phyloP scores from a whole-genome alignment of 176 grass and related monocot species.

The Eragrostis curvula region DNA sequence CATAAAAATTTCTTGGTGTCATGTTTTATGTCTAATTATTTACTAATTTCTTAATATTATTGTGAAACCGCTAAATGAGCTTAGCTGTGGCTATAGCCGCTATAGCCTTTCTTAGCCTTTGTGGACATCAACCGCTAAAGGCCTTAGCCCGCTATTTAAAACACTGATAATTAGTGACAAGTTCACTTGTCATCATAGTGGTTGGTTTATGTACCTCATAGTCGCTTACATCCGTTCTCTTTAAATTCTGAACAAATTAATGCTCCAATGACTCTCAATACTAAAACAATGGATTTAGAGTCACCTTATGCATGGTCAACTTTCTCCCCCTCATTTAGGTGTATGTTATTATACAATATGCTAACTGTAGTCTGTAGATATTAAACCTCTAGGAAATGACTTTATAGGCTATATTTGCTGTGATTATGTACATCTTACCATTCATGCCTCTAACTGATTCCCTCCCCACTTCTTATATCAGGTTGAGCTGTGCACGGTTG shows the following conservation, averaged over 20 bases:
- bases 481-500: constrained; percentile 93
- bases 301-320: background rate
- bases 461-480: constrained; percentile 42
- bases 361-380: background rate
- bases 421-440: background rate
- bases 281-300: background rate
- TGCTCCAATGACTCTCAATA: background rate
- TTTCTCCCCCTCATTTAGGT: background rate
- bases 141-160: no score
- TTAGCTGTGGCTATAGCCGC: no score
- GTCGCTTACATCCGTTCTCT: background rate
- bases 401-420: background rate
- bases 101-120: no score
- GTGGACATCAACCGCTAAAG: no score
- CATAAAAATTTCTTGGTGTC: no score
- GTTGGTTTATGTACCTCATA: background rate
- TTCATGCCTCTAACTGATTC: constrained; percentile 32
- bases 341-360: constrained; percentile 3
- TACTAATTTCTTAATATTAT: no score
- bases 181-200: constrained; percentile 23
- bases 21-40: no score
- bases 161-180: background rate
- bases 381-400: constrained; percentile 14
- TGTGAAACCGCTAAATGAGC: no score
- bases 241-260: constrained; percentile 8